These are phyloP conservation scores for Physaria fendleri DNA, from an alignment of 345 rosid species.

Conservation along the genomic window DNA sequence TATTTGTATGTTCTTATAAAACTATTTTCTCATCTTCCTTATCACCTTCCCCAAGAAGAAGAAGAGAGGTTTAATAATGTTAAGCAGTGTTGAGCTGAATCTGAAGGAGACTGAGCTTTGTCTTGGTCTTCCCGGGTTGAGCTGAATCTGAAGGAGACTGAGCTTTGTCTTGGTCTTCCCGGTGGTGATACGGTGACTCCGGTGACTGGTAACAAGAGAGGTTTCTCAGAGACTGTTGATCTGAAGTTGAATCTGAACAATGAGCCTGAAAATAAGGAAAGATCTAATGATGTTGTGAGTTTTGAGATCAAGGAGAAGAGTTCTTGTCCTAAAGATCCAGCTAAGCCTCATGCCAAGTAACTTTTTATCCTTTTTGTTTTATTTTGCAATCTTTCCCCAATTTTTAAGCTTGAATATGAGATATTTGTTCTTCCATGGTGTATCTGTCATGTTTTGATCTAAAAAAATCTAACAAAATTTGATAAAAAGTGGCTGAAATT, in stretches of 20 bases:
- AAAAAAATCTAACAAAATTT: background rate
- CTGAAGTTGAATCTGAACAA: constrained; percentile 65
- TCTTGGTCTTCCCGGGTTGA: constrained; percentile 84
- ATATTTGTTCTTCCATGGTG: background rate
- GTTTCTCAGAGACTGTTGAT: constrained; percentile 63
- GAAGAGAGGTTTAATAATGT: constrained; percentile 16
- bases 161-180: constrained; percentile 77
- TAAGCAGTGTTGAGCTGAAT: constrained; percentile 34
- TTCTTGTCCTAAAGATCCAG: constrained; percentile 43
- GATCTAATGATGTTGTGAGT: constrained; percentile 21
- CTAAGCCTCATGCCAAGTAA: constrained; percentile 75
- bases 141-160: constrained; percentile 61
- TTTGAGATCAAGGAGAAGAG: constrained; percentile 17
- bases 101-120: constrained; percentile 71
- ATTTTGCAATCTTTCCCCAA: background rate
- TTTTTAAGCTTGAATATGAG: background rate
- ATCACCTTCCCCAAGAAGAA: constrained; percentile 21
- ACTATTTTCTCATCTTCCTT: constrained; percentile 17
- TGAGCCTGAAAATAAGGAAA: constrained; percentile 23
- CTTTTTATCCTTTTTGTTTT: background rate
- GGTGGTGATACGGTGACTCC: constrained; percentile 33
- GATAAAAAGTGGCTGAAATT: background rate
- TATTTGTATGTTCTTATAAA: constrained; percentile 11
- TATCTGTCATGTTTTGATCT: background rate
- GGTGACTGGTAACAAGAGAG: constrained; percentile 54